These are phyloP conservation scores for Talaromyces funiculosus DNA, from an alignment of 2,329 filamentous ascomycete species.

Conservation along the genomic window DNA sequence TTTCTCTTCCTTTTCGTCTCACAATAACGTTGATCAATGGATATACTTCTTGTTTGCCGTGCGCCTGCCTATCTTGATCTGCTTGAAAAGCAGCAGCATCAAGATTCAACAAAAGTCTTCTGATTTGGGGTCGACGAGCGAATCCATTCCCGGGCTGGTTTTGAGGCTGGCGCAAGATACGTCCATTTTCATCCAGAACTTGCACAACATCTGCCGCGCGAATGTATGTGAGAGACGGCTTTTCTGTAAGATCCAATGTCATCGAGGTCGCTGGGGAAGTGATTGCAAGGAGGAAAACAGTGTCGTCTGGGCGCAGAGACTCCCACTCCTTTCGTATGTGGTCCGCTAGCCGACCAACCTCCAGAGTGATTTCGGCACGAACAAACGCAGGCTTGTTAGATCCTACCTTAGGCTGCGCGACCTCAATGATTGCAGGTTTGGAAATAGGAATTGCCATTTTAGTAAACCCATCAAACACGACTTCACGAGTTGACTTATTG, in stretches of 20 bases:
- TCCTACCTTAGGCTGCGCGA: slow-evolving; percentile 75
- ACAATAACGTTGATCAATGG: slow-evolving; percentile 79
- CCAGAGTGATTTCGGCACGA: slow-evolving; percentile 76
- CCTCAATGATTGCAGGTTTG: slow-evolving; percentile 81
- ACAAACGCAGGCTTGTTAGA: slow-evolving; percentile 77
- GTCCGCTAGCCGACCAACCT: slow-evolving; percentile 72
- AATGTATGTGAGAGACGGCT: slow-evolving; percentile 53
- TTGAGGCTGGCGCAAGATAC: slow-evolving; percentile 56
- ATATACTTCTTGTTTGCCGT: slow-evolving; percentile 73
- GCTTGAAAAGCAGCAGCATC: slow-evolving; percentile 71
- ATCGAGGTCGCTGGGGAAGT: slow-evolving; percentile 42
- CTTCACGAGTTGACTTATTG: slow-evolving; percentile 58
- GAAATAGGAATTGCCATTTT: slow-evolving; percentile 86
- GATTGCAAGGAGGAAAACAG: slow-evolving; percentile 79
- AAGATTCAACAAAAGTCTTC: slow-evolving; percentile 73
- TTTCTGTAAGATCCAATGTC: slow-evolving; percentile 2
- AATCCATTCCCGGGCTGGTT: slow-evolving; percentile 58
- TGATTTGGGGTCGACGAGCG: slow-evolving; percentile 51
- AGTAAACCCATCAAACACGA: slow-evolving; percentile 74
- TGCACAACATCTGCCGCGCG: slow-evolving; percentile 82
- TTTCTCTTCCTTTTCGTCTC: slow-evolving; percentile 77
- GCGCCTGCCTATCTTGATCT: slow-evolving; percentile 62
- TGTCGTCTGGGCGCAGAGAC: slow-evolving; percentile 74
- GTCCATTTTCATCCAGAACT: slow-evolving; percentile 78
- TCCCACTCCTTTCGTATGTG: slow-evolving; percentile 84